Conservation (phyloP, 805 yeast genomes). For the Candida chauliodis region DNA sequence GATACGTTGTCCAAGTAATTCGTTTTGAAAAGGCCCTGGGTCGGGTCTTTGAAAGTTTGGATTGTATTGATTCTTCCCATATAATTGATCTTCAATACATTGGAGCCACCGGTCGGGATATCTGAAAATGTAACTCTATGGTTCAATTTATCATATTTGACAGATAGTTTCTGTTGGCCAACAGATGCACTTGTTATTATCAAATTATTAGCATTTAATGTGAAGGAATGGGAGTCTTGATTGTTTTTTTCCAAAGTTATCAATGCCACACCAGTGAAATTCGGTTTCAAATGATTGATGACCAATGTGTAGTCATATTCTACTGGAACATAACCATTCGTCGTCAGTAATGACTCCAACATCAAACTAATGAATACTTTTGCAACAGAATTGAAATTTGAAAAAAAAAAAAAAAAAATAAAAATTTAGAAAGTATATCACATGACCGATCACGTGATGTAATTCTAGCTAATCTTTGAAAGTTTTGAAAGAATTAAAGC, state of each 20-base stretch:
- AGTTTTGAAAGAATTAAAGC: not conserved
- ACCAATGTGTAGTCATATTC: slow-evolving; percentile 35
- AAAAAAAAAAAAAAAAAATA: no score
- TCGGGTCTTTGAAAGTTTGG: slow-evolving; percentile 51
- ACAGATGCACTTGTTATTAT: slow-evolving; percentile 34
- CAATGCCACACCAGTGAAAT: slow-evolving; percentile 41
- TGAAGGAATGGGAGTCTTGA: slow-evolving; percentile 13
- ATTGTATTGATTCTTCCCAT: slow-evolving; percentile 51
- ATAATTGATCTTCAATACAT: slow-evolving; percentile 27
- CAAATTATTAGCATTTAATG: slow-evolving; percentile 40
- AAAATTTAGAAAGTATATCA: not conserved
- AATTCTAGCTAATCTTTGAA: no score
- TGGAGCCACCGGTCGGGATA: not conserved
- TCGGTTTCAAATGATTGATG: slow-evolving; percentile 43
- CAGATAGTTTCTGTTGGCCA: slow-evolving; percentile 20
- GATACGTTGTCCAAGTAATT: slow-evolving; percentile 51
- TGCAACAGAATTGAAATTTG: slow-evolving; percentile 1
- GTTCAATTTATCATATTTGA: slow-evolving; percentile 37
- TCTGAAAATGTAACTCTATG: slow-evolving; percentile 30
- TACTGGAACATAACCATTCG: slow-evolving; percentile 23
- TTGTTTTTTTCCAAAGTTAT: slow-evolving; percentile 28
- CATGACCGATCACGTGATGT: not conserved
- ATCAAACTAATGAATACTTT: not conserved
- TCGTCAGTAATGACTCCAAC: not conserved
- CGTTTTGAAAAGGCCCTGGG: slow-evolving; percentile 67